phyloP scores from a whole-genome alignment of 2,329 filamentous ascomycete species.

The Penicillium digitatum region DNA sequence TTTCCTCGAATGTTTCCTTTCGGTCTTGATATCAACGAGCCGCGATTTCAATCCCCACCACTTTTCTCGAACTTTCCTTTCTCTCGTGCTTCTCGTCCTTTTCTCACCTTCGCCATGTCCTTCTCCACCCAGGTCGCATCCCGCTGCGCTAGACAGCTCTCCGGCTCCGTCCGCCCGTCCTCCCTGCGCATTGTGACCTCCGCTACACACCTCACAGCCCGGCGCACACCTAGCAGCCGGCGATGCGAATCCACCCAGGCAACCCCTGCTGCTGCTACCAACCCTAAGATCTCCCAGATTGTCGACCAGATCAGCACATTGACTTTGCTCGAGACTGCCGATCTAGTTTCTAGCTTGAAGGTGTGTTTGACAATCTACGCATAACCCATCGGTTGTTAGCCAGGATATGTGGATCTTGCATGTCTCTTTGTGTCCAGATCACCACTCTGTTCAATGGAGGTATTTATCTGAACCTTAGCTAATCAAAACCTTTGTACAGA shows the following conservation, averaged over 20 bases:
- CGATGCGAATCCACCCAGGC: slow-evolving; percentile 87
- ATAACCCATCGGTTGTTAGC: not conserved
- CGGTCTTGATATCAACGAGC: slow-evolving; percentile 21
- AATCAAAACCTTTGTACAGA: slow-evolving; percentile 49
- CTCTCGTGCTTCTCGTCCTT: not conserved
- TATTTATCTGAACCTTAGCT: not conserved
- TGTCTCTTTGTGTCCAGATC: not conserved
- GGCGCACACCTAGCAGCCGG: slow-evolving; percentile 51
- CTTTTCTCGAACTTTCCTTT: slow-evolving; percentile 8
- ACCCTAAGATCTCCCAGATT: slow-evolving; percentile 89
- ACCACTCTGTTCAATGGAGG: slow-evolving; percentile 2
- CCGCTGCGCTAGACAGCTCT: slow-evolving; percentile 43
- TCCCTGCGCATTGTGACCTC: slow-evolving; percentile 40
- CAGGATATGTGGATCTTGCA: not conserved
- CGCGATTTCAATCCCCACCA: slow-evolving; percentile 17
- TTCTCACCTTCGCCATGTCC: slow-evolving; percentile 33
- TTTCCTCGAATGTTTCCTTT: slow-evolving; percentile 37
- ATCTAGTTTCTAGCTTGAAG: slow-evolving; percentile 92
- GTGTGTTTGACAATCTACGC: slow-evolving; percentile 48
- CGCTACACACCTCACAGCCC: slow-evolving; percentile 38
- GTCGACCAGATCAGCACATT: slow-evolving; percentile 99
- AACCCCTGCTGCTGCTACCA: slow-evolving; percentile 52
- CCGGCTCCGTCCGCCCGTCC: slow-evolving; percentile 38
- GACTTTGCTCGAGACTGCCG: slow-evolving; percentile 94
- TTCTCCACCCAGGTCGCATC: slow-evolving; percentile 40